Percentiles rank a stretch among this genome's conserved stretches.
Conservation (phyloP, 2,329 filamentous ascomycete genomes). For the Fusarium paranaense region DNA sequence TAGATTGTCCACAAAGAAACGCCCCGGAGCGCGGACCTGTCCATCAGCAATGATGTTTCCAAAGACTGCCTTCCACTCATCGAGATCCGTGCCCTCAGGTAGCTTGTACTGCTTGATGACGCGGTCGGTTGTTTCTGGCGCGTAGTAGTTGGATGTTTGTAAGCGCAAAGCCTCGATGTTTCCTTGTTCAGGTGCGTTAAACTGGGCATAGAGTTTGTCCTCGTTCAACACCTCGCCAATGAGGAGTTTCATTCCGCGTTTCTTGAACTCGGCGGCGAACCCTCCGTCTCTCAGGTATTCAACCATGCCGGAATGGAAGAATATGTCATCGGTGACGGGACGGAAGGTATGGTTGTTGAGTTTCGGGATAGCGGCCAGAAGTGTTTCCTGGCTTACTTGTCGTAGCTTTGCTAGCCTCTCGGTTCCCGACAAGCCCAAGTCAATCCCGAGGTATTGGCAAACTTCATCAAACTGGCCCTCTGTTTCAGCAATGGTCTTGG, state of each 20-base stretch:
- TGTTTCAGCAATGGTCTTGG: slow-evolving; percentile 51
- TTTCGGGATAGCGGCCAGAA: slow-evolving; percentile 50
- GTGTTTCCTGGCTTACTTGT: slow-evolving; percentile 44
- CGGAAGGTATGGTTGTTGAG: slow-evolving; percentile 60
- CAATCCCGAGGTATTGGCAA: slow-evolving; percentile 49
- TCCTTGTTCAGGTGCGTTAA: slow-evolving; percentile 50
- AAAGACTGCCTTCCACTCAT: slow-evolving; percentile 53
- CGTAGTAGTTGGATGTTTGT: slow-evolving; percentile 58
- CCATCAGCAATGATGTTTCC: slow-evolving; percentile 53
- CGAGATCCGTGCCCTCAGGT: slow-evolving; percentile 44
- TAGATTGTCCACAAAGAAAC: slow-evolving; percentile 49
- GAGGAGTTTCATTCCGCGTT: slow-evolving; percentile 49
- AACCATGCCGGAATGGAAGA: slow-evolving; percentile 53
- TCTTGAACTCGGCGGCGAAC: slow-evolving; percentile 53
- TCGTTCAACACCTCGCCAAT: slow-evolving; percentile 59
- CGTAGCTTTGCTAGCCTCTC: slow-evolving; percentile 51
- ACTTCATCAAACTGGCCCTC: slow-evolving; percentile 58
- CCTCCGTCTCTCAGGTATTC: slow-evolving; percentile 51
- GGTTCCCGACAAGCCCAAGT: slow-evolving; percentile 20
- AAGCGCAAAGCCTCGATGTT: slow-evolving; percentile 49
- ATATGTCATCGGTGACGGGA: slow-evolving; percentile 55
- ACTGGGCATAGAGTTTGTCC: slow-evolving; percentile 56
- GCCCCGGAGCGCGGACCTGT: slow-evolving; percentile 53
- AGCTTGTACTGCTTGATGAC: slow-evolving; percentile 51
- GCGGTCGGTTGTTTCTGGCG: slow-evolving; percentile 51